Evolutionary conservation across 2,329 filamentous ascomycete genomes (phyloP), one percentile per base, ranked within the genome.

Genomic region (Drechmeria coniospora): DNA sequence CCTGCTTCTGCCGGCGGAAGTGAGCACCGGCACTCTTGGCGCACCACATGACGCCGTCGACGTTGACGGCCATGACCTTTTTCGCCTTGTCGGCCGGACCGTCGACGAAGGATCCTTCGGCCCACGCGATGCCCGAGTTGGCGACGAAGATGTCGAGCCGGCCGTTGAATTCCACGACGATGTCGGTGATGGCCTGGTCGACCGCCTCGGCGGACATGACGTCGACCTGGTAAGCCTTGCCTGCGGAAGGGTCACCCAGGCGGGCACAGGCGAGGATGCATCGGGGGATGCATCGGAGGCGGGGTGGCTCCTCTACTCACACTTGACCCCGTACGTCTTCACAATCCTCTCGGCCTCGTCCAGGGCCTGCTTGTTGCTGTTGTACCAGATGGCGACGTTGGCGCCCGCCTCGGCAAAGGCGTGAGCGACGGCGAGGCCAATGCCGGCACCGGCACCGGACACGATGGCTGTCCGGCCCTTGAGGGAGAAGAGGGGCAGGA

Each of bases 21-120:
- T 81, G 70, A 27, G 61, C 56, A 6, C 74, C 79, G 0, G 78
- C 79, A 0, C 70, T 73, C 41, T 67, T 68, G 21, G 79, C 79
- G 45, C 73, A 81, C 63, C 80, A 87, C 54, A 79, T 83, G 21
- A 77, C 77, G 27, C 78, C 76, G 48, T 82, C 77, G 10, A 87
- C 53, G 49, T 90, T 79, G 27, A 78, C 76, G 25, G 61, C 56
- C 38, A 83, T 62, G 21, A 87, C 75, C 34, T 72, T 66, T 27
- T 63, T 63, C 54, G 79, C 80, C 41, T 71, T 67, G 12, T 71
- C 64, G 12, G 74, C 45, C 5, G 68, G 56, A 15, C 73, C 76
- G 35, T 80, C 73, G 20, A 81, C 59, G 46, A 78, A 71, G 7
- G 72, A 48, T 0, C 76, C 75, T 33, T 80, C 62, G 2, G 66